Conservation (phyloP, 306 rosid species). For the Cicer bijugum region DNA sequence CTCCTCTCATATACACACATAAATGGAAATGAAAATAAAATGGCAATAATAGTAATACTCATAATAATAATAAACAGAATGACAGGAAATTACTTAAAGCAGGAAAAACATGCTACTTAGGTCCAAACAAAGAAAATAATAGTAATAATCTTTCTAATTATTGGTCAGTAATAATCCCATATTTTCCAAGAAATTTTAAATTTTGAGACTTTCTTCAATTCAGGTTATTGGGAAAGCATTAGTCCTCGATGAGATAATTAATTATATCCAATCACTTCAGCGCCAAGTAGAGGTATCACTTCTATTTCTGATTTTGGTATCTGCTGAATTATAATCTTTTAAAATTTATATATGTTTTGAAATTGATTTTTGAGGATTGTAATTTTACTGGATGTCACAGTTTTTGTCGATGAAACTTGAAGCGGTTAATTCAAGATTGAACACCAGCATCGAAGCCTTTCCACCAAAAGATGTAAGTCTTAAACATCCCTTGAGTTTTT, state of each 20-base stretch:
- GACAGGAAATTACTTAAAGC: neutral
- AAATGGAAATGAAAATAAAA: neutral
- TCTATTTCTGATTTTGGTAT: conserved; percentile 16
- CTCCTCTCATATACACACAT: neutral
- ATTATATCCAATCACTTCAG: conserved; percentile 90
- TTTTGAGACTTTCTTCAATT: conserved; percentile 24
- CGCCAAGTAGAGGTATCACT: conserved; percentile 82
- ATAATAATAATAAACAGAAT: neutral
- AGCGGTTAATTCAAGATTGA: conserved; percentile 77
- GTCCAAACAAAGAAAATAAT: neutral
- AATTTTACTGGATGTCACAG: conserved; percentile 59
- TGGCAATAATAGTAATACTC: neutral
- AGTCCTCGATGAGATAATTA: conserved; percentile 94
- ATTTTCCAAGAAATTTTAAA: conserved; percentile 12
- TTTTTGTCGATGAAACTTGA: conserved; percentile 96
- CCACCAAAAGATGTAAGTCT: conserved; percentile 78
- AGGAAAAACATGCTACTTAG: neutral
- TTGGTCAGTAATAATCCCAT: conserved; percentile 2
- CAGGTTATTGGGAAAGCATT: conserved; percentile 96
- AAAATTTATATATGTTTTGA: conserved; percentile 1
- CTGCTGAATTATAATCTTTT: neutral
- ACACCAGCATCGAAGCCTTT: conserved; percentile 70
- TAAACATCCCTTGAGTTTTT: neutral
- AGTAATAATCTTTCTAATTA: neutral
- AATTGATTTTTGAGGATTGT: conserved; percentile 6